Percentiles rank a stretch among this genome's conserved stretches.
Evolutionary conservation across 2,329 filamentous ascomycete species (phyloP).

Genomic region (Aurifilum marmelostoma): DNA sequence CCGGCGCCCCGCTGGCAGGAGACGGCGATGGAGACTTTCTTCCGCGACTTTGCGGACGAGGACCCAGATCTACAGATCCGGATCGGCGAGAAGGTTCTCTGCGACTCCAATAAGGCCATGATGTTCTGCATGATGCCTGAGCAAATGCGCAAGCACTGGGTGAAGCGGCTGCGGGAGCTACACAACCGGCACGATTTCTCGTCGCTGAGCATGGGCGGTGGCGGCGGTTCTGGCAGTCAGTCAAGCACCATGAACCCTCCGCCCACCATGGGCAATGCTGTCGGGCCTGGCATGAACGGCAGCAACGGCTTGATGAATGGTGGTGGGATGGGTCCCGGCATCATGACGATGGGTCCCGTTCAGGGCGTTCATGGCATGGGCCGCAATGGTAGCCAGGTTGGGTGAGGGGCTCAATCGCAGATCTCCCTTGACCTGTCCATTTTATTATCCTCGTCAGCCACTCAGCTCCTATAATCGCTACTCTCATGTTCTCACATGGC

Average conservation of each 20-base stretch:
- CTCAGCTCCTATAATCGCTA: neutral
- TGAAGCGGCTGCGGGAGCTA: constrained; percentile 54
- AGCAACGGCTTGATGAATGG: constrained; percentile 20
- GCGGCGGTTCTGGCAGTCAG: constrained; percentile 21
- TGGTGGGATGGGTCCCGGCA: constrained; percentile 5
- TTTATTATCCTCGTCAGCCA: no score
- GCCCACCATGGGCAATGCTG: neutral
- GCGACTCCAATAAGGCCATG: constrained; percentile 64
- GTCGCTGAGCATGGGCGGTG: neutral
- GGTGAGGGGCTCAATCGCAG: neutral
- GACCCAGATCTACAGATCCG: constrained; percentile 62
- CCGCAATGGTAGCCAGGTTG: constrained; percentile 26
- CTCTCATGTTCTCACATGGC: neutral
- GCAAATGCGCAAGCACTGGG: constrained; percentile 58
- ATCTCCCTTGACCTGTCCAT: neutral
- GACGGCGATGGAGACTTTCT: constrained; percentile 62
- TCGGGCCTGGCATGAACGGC: constrained; percentile 5
- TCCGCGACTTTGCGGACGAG: constrained; percentile 60
- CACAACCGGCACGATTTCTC: constrained; percentile 39
- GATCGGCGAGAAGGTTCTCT: constrained; percentile 60
- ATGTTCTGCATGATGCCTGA: constrained; percentile 65
- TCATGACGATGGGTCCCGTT: constrained; percentile 25
- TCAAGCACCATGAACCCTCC: constrained; percentile 8
- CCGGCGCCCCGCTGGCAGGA: constrained; percentile 56
- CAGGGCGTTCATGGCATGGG: constrained; percentile 20